Percentiles rank a stretch among this genome's conserved stretches.
phyloP scores from a whole-genome alignment of 768 basidiomycete species.

The Chalciporus sphaerocephalus region DNA sequence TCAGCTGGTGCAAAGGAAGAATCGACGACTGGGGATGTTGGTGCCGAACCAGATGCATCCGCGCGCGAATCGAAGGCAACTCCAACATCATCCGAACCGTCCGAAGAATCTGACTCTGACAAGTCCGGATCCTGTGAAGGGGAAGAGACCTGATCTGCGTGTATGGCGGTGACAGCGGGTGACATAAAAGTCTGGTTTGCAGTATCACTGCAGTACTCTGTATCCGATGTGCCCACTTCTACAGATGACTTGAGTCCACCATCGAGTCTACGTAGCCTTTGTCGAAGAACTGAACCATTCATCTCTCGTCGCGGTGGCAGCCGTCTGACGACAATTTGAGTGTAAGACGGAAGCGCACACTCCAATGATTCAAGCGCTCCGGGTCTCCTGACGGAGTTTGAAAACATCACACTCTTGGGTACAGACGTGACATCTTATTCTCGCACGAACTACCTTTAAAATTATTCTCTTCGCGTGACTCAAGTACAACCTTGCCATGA shows the following conservation, averaged over 20 bases:
- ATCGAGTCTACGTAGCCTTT: slow-evolving; percentile 4
- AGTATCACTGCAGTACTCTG: slow-evolving; percentile 23
- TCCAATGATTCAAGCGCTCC: too few relatives aligned
- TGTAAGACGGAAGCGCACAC: too few relatives aligned
- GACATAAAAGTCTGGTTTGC: background rate
- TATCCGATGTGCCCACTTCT: slow-evolving; percentile 12
- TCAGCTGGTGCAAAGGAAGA: slow-evolving; percentile 6
- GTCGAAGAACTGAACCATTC: slow-evolving; percentile 17
- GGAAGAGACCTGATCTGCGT: slow-evolving; percentile 6
- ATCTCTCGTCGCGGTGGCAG: background rate
- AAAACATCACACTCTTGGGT: too few relatives aligned
- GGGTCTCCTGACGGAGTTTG: too few relatives aligned
- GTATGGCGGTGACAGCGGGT: background rate
- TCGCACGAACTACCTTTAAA: too few relatives aligned
- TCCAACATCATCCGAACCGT: slow-evolving; percentile 12
- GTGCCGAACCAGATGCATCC: slow-evolving; percentile 9
- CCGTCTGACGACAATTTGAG: too few relatives aligned
- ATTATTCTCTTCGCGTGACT: too few relatives aligned
- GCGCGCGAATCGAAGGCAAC: background rate
- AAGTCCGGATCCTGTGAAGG: slow-evolving; percentile 12
- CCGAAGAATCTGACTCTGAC: slow-evolving; percentile 19
- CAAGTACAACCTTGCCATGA: too few relatives aligned
- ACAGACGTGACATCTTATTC: too few relatives aligned
- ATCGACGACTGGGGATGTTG: slow-evolving; percentile 2
- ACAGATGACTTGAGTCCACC: slow-evolving; percentile 6